Evolutionary conservation across 495 filamentous ascomycete species (phyloP).

Genomic region (Coniosporium apollinis): DNA sequence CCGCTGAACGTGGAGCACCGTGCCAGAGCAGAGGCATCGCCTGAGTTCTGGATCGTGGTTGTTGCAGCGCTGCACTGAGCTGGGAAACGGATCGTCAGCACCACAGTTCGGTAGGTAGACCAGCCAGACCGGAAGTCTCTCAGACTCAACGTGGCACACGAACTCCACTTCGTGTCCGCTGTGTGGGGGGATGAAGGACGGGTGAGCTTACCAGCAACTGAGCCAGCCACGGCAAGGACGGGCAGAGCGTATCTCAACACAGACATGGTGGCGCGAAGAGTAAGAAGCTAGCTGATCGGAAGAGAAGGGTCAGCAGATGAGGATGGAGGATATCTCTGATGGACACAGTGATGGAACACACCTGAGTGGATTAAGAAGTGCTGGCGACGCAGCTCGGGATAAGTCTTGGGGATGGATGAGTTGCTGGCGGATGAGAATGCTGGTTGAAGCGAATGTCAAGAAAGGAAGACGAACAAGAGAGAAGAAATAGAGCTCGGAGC

Average conservation of each 20-base stretch:
- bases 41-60: slow-evolving; percentile 44
- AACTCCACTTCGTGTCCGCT: too few species aligned
- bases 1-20: slow-evolving; percentile 55
- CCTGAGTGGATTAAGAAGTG: too few species aligned
- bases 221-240: slow-evolving; percentile 47
- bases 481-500: too few species aligned
- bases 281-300: too few species aligned
- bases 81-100: slow-evolving; percentile 6
- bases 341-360: too few species aligned
- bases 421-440: too few species aligned
- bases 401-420: too few species aligned
- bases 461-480: too few species aligned
- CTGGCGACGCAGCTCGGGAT: too few species aligned
- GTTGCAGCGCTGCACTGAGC: slow-evolving; percentile 32
- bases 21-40: slow-evolving; percentile 52
- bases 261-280: slow-evolving; percentile 61
- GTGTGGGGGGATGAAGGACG: not conserved
- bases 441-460: too few species aligned
- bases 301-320: too few species aligned
- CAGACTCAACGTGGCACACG: not conserved
- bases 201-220: slow-evolving; percentile 44
- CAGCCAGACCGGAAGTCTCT: slow-evolving; percentile 1
- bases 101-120: slow-evolving; percentile 3
- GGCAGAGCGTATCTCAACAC: slow-evolving; percentile 58
- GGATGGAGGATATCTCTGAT: too few species aligned